Evolutionary conservation across 139 green algal genomes (phyloP).

Genomic region (Chlorella sp.): DNA sequence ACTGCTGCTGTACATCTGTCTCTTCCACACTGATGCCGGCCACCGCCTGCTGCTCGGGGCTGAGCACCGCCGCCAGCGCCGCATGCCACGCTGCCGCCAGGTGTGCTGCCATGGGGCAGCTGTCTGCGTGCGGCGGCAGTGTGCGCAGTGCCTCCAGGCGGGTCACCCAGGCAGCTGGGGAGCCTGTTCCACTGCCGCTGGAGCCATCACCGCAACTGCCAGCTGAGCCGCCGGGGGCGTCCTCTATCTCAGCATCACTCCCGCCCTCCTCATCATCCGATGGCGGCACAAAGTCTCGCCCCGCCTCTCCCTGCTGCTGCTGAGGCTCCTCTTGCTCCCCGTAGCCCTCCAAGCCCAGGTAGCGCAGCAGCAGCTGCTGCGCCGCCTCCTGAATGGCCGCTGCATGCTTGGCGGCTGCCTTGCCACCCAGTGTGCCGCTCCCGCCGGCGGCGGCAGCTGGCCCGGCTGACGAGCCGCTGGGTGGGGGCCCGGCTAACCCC

Average conservation of each 20-base stretch:
- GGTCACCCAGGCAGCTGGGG: not conserved
- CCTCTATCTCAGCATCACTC: not conserved
- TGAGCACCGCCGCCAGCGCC: not conserved
- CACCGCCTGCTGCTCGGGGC: not conserved
- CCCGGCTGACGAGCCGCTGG: no score
- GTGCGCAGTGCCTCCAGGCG: not conserved
- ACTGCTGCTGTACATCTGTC: not conserved
- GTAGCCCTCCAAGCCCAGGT: not conserved
- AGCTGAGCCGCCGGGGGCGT: not conserved
- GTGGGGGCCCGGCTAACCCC: not conserved
- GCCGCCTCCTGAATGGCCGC: not conserved
- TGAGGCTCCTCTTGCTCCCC: not conserved
- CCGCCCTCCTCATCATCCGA: not conserved
- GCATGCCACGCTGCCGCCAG: not conserved
- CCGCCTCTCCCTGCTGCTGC: not conserved
- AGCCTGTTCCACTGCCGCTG: not conserved
- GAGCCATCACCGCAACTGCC: not conserved
- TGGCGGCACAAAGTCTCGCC: no score
- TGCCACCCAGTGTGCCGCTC: not conserved
- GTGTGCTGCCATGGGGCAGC: not conserved
- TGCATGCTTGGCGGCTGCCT: not conserved
- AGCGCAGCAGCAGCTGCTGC: slow-evolving; percentile 9
- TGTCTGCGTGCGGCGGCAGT: not conserved
- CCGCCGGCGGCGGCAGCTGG: not conserved
- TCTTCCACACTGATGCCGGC: not conserved